phyloP scores from a whole-genome alignment of 2,329 filamentous ascomycete species.

The Cytospora piceicola region DNA sequence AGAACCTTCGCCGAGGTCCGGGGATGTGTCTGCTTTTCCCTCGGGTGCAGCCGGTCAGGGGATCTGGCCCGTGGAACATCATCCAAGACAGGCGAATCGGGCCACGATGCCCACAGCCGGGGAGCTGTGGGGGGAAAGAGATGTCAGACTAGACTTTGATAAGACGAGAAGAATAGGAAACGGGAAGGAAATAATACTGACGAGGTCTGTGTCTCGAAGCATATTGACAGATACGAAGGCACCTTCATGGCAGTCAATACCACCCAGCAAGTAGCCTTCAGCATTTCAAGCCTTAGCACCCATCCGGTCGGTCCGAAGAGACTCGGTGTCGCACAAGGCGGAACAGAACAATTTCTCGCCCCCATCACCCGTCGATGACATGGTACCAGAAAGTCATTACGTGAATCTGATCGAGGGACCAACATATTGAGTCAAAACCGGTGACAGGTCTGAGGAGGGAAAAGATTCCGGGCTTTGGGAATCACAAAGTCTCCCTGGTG shows the following conservation, averaged over 20 bases:
- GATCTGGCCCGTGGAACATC: constrained; percentile 5
- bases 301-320: constrained; percentile 20
- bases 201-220: constrained; percentile 22
- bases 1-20: constrained; percentile 4
- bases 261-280: background rate
- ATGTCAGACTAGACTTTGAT: constrained; percentile 5
- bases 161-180: background rate
- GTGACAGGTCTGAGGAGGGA: constrained; percentile 5
- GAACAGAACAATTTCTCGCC: constrained; percentile 23
- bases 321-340: constrained; percentile 26
- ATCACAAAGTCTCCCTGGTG: constrained; percentile 23
- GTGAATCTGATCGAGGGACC: background rate
- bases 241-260: constrained; percentile 1
- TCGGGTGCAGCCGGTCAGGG: constrained; percentile 27
- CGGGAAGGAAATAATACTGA: constrained; percentile 3
- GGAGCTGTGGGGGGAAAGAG: background rate
- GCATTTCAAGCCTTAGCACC: background rate
- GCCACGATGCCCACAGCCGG: constrained; percentile 11
- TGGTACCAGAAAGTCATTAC: background rate
- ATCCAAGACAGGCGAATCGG: constrained; percentile 14
- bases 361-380: constrained; percentile 6
- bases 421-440: background rate
- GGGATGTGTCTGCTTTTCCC: constrained; percentile 16
- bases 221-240: constrained; percentile 16
- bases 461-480: constrained; percentile 12